phyloP scores from a whole-genome alignment of 2,329 filamentous ascomycete species.

The Rosellinia necatrix region DNA sequence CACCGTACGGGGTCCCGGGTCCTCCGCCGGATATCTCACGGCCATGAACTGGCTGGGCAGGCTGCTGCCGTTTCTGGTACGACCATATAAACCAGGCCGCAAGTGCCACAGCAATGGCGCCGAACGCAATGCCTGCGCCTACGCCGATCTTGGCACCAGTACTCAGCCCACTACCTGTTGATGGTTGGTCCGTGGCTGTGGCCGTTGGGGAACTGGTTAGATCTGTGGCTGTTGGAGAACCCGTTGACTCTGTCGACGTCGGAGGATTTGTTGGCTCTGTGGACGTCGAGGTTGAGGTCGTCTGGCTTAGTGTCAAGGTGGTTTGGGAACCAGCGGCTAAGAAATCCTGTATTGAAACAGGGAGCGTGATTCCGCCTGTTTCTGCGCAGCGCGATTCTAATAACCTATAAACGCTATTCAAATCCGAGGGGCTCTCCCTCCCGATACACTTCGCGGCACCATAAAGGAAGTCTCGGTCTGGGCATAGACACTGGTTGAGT shows the following conservation, averaged over 20 bases:
- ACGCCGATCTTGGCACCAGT: constrained; percentile 47
- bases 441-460: constrained; percentile 53
- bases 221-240: constrained; percentile 8
- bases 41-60: constrained; percentile 12
- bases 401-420: constrained; percentile 49
- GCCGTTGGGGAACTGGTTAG: constrained; percentile 18
- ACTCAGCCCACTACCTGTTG: constrained; percentile 36
- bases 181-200: constrained; percentile 21
- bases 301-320: constrained; percentile 24
- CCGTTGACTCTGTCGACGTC: too few species aligned
- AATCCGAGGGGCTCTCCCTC: constrained; percentile 41
- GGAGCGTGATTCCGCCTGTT: constrained; percentile 51
- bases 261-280: not conserved
- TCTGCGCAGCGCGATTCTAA: constrained; percentile 50
- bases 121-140: constrained; percentile 44
- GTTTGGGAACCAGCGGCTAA: constrained; percentile 37
- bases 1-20: not conserved
- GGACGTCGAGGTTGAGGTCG: constrained; percentile 18
- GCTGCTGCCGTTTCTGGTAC: constrained; percentile 34
- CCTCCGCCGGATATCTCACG: constrained; percentile 18
- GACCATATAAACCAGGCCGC: constrained; percentile 38
- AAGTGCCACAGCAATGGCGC: constrained; percentile 31
- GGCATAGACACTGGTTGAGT: constrained; percentile 56
- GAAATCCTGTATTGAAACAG: constrained; percentile 49
- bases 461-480: constrained; percentile 55